Evolutionary conservation across 2,329 filamentous ascomycete species (phyloP), one percentile per base, ranked within the genome.

Genomic region (Rhexocercosporidium sp.): DNA sequence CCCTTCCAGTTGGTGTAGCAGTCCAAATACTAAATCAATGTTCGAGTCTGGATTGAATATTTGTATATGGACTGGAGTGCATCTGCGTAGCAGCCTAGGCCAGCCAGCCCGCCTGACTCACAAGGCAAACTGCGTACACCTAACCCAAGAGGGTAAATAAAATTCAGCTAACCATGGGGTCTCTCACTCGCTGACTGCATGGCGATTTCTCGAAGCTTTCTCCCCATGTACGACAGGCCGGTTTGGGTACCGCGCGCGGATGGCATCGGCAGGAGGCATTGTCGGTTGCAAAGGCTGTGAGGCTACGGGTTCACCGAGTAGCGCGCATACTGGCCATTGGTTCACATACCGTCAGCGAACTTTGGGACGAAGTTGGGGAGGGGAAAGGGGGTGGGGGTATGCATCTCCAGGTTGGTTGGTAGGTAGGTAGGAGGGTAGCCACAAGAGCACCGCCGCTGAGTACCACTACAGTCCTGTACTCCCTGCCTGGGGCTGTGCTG

Each of bases 101-200:
- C 62, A 47, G 62, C 57, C 49, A 62, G 66, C 31, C 62, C 56
- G 62, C 57, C 49, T 64, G 66, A 67, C 56, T 67, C 66, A 67
- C 62, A 49, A 62, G 62, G 62, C 66, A 62, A 62, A 34, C n/a
- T 11, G 18, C 20, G 18, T 27, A 27, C 22, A 18, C 29, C 37
- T 14, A 25, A 22, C 53, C 11, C 46, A 54, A 29, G 56, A 37
- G 20, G 46, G 54, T 18, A 47, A 56, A 25, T 20, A 56, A 37
- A 51, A 49, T 16, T 39, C 66, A 67, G 56, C 56, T 65, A 47
- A 11, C 18, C 57, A 64, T 56, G 59, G 47, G 16, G 27, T 18
- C 18, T 22, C 18, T 31, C 7, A 20, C 27, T 20, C 25, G 34
- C 29, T 64, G 51, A 63, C 41, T 56, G n/a, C n/a, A 20, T 20